These are phyloP conservation scores for Skeletonema potamos DNA, from an alignment of 108 stramenopile species.

Conservation along the genomic window DNA sequence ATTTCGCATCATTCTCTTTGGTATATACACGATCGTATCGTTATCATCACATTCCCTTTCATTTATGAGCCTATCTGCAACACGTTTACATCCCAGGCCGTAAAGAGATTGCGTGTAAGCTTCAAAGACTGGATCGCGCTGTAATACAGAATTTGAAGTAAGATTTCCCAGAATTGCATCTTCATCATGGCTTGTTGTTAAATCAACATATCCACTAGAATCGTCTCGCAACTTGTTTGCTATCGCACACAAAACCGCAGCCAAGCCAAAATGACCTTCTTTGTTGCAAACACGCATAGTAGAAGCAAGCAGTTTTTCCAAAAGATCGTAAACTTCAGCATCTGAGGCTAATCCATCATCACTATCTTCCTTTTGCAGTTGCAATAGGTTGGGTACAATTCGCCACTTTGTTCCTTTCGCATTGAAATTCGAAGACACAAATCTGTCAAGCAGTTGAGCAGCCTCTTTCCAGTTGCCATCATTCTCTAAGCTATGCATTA, in stretches of 20 bases:
- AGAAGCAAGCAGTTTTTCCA: slow-evolving; percentile 30
- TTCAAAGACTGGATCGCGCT: slow-evolving; percentile 19
- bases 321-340: slow-evolving; percentile 15
- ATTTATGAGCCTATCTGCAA: slow-evolving; percentile 5
- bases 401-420: slow-evolving; percentile 17
- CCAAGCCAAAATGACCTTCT: slow-evolving; percentile 57
- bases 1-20: neutral
- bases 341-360: slow-evolving; percentile 1
- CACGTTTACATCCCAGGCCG: slow-evolving; percentile 41
- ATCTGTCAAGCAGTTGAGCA: slow-evolving; percentile 34
- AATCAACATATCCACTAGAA: neutral
- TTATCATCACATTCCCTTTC: neutral
- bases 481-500: slow-evolving; percentile 60
- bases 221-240: neutral
- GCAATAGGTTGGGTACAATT: slow-evolving; percentile 15
- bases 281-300: slow-evolving; percentile 61
- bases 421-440: slow-evolving; percentile 25
- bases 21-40: neutral
- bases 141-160: slow-evolving; percentile 3
- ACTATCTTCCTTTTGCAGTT: slow-evolving; percentile 1
- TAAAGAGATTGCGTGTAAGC: slow-evolving; percentile 50
- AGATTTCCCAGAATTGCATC: slow-evolving; percentile 4
- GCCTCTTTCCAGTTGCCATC: slow-evolving; percentile 65
- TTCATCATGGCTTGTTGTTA: neutral
- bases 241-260: slow-evolving; percentile 49